Percentiles rank a stretch among this genome's conserved stretches.
phyloP scores from a whole-genome alignment of 176 grass and related monocot species.

The Carex myosuroides region DNA sequence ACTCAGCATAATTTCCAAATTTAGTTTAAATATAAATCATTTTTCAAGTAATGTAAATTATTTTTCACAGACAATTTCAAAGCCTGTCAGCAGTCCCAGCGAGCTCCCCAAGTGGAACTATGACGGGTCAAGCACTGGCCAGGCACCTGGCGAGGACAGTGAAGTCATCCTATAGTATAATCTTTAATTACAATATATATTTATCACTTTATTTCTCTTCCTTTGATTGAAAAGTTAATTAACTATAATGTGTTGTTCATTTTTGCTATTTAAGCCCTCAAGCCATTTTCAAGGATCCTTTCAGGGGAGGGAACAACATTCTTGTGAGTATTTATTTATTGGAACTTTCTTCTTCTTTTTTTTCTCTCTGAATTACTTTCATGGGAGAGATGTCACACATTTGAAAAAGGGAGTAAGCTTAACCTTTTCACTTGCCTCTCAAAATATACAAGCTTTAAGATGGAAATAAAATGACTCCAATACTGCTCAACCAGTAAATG shows the following conservation, averaged over 20 bases:
- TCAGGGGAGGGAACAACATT: constrained; percentile 91
- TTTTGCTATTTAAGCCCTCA: constrained; percentile 45
- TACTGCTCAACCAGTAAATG: neutral
- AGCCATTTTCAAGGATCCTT: constrained; percentile 85
- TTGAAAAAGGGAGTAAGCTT: neutral
- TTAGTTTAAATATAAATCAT: neutral
- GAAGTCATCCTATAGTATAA: constrained; percentile 78
- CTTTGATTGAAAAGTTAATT: neutral
- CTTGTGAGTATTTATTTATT: constrained; percentile 38
- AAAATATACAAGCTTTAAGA: neutral
- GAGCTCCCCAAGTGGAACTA: constrained; percentile 97
- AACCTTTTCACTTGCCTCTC: neutral
- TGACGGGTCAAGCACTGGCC: constrained; percentile 93
- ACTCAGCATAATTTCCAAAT: neutral
- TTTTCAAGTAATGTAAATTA: neutral
- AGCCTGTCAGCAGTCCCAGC: constrained; percentile 54
- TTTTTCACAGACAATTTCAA: constrained; percentile 51
- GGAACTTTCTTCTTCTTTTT: neutral
- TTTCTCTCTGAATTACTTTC: neutral
- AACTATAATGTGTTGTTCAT: neutral
- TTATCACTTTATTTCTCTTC: neutral
- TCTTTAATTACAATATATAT: neutral
- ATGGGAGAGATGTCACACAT: neutral
- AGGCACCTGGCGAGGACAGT: constrained; percentile 69
- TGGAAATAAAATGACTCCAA: neutral